Base-by-base conservation (phyloP, 2,329 filamentous ascomycete genomes). In the Curvularia sp. region DNA sequence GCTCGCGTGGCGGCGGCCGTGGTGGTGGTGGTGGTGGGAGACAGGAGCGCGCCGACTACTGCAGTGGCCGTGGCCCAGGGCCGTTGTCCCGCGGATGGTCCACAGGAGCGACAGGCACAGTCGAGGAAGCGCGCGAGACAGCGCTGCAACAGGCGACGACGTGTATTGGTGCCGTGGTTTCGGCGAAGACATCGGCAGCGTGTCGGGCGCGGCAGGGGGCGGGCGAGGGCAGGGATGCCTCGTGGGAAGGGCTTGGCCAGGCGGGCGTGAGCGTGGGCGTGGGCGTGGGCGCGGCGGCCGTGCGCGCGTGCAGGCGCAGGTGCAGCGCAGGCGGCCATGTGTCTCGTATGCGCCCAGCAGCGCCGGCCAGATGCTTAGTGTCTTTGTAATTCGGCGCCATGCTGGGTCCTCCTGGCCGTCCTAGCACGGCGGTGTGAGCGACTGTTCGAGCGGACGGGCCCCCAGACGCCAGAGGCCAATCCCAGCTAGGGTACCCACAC, bases 401-500 rank as follows among this genome's bases (percentile, higher is more conserved):
- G 57, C 68, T 66, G 66, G 65, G 57, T 56, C 42, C 51, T 67
- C 61, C 63, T 67, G 57, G 65, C 66, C 68, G 66, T 68, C 65
- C 69, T 68, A 41, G 64, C 65, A 62, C 62, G 68, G 69, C 69
- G 68, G 68, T 70, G 66, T 65, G 67, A 59, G 54, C 48, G 50
- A 55, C 67, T 61, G 62, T 58, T 60, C 48, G 55, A 57, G 64
- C 63, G 62, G 18, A 18, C 18, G 18, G 18, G 18, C 18, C 59
- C 64, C 64, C 62, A 66, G 57, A 54, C 55, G 44, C 49, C 46
- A 50, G 60, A 60, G 62, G 60, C 58, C 66, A 62, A 73, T 72
- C 71, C 71, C 69, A 70, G 72, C 72, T 69, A 72, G 67, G 64
- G 70, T 74, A 70, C 69, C 72, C 72, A 72, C 74, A 68, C 67